Conservation (phyloP, 140 eudicot species). For the Flaveria floridana region DNA sequence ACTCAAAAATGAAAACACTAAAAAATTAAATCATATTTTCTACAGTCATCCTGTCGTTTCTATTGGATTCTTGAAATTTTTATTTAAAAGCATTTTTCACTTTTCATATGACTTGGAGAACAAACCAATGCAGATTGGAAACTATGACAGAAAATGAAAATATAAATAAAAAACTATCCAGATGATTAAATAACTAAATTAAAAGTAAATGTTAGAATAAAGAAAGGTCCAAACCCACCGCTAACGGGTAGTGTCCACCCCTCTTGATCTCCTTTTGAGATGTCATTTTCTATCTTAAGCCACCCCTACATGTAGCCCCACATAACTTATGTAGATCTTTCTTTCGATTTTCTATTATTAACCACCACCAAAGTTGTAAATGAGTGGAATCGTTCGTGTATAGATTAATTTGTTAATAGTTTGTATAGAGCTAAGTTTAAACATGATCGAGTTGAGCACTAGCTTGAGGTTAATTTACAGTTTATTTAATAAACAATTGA, state of each 20-base stretch:
- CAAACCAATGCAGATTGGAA: neutral
- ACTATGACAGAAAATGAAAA: neutral
- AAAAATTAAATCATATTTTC: neutral
- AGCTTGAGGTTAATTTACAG: too few relatives aligned
- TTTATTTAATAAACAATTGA: too few relatives aligned
- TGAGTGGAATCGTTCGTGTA: too few relatives aligned
- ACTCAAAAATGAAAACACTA: too few relatives aligned
- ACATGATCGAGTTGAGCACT: too few relatives aligned
- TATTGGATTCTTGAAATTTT: neutral
- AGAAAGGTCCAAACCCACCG: constrained; percentile 74
- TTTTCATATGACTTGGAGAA: neutral
- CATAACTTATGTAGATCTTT: constrained; percentile 60
- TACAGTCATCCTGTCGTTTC: neutral
- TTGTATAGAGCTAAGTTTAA: too few relatives aligned
- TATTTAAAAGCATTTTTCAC: neutral
- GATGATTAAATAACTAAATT: neutral
- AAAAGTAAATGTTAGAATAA: constrained; percentile 35
- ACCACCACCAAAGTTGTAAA: too few relatives aligned
- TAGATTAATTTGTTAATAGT: too few relatives aligned
- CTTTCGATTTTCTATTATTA: constrained; percentile 25
- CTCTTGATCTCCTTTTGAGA: constrained; percentile 32
- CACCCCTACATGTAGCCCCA: constrained; percentile 54
- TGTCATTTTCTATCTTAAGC: constrained; percentile 68
- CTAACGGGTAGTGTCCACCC: constrained; percentile 51
- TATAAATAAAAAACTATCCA: neutral